Percentiles rank a stretch among this genome's conserved stretches.
Conservation (phyloP, 106 monocot species). For the Dendrobium catenatum region DNA sequence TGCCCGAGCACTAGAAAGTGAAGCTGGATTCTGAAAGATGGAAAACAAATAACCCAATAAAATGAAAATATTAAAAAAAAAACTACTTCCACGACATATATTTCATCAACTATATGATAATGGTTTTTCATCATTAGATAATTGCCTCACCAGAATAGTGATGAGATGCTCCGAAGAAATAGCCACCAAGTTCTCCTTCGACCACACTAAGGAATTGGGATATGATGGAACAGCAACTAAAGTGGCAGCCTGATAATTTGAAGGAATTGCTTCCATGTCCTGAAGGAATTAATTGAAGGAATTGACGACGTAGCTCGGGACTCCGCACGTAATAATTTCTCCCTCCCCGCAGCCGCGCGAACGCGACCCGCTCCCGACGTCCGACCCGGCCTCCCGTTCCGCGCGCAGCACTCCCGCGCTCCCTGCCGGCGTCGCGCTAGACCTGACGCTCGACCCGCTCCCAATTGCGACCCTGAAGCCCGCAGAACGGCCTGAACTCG, state of each 20-base stretch:
- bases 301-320: too few species aligned
- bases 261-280: constrained; percentile 19
- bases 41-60: background rate
- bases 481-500: too few species aligned
- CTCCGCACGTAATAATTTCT: too few species aligned
- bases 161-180: constrained; percentile 69
- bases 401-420: too few species aligned
- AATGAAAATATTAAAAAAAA: background rate
- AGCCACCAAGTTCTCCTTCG: constrained; percentile 83
- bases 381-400: too few species aligned
- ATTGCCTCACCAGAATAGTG: constrained; percentile 61
- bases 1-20: constrained; percentile 49
- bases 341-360: too few species aligned
- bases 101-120: background rate
- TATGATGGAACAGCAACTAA: constrained; percentile 67
- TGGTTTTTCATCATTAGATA: background rate
- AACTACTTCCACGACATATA: background rate
- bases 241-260: constrained; percentile 34
- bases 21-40: constrained; percentile 62
- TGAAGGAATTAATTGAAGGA: background rate
- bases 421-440: too few species aligned
- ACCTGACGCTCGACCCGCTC: too few species aligned
- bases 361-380: too few species aligned
- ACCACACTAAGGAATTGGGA: constrained; percentile 82
- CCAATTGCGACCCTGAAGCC: too few species aligned